Evolutionary conservation across 805 yeast genomes (phyloP), one percentile per base, ranked within the genome.

Genomic region (Yueomyces sp.): DNA sequence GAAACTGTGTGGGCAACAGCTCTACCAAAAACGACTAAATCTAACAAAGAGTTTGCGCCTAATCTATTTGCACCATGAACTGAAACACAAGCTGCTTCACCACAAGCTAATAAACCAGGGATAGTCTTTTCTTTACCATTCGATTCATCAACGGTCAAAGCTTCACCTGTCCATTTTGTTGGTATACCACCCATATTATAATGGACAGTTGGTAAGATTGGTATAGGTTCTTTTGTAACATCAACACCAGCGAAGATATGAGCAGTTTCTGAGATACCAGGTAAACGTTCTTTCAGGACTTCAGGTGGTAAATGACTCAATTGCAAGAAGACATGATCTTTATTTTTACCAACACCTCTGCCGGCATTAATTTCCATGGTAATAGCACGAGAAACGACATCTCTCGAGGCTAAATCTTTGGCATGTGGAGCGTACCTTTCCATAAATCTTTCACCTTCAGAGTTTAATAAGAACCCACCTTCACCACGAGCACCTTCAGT

Each of bases 401-500:
- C 98, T 74, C 98, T 83, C 49, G 94, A 87, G 46, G 98, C 98
- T 66, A 90, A 75, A 71, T 90, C 98, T 74, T 90, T 92, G 53
- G 97, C 97, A 44, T 88, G 83, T 52, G 98, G 98, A 45, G 98
- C 98, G 63, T 90, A 90, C 69, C 98, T 82, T 74, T 90, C 98
- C 98, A 90, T 90, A 68, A 90, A 90, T 68, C 98, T 81, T 73
- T 90, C 98, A 76, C 98, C 98, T 71, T 92, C 95, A 54, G 87
- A 77, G 77, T 90, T 90, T 51, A 90, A 75, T 65, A 90, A 74
- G 77, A 77, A 92, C 52, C 98, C 98, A 79, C 98, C 98, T 74
- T 92, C 98, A 77, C 98, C 98, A 75, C 98, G 84, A 54, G 96
- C 95, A 72, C 98, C 98, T 71, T 92, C 98, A 45, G 98, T 92